Evolutionary conservation across 208 protist species (phyloP).

Genomic region (Acanthamoeba polyphaga): DNA sequence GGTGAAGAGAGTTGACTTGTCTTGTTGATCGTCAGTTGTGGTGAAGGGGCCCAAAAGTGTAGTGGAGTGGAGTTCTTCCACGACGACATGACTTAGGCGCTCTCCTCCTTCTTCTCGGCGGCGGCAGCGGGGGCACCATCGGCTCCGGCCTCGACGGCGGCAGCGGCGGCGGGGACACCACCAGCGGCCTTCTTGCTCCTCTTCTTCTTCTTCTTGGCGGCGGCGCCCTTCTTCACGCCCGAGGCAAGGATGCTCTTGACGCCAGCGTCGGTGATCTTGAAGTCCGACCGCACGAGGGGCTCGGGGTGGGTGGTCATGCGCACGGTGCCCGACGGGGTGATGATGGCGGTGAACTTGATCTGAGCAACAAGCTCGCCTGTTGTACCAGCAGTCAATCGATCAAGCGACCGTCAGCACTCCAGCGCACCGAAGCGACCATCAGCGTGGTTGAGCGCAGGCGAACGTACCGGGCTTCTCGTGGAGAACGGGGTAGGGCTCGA

Average conservation of each 20-base stretch:
- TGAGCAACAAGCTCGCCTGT: constrained; percentile 84
- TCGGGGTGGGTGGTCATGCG: constrained; percentile 71
- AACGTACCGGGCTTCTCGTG: constrained; percentile 93
- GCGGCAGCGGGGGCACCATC: constrained; percentile 13
- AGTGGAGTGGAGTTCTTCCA: too few species aligned
- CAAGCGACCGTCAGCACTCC: too few species aligned
- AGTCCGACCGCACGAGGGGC: constrained; percentile 79
- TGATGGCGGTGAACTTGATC: constrained; percentile 90
- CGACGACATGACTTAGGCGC: neutral
- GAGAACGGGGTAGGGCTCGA: constrained; percentile 98
- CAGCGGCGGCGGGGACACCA: neutral
- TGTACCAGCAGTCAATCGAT: neutral
- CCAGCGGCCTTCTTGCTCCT: constrained; percentile 68
- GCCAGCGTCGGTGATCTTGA: constrained; percentile 74
- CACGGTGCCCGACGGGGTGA: constrained; percentile 80
- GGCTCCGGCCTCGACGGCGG: neutral
- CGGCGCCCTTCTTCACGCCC: constrained; percentile 39
- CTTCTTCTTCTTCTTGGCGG: constrained; percentile 79
- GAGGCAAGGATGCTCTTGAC: constrained; percentile 63
- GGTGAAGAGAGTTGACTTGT: too few species aligned
- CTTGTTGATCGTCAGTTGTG: too few species aligned
- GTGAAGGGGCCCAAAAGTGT: too few species aligned
- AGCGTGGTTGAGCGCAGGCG: constrained; percentile 72
- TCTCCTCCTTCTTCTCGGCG: constrained; percentile 8
- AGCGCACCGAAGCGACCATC: neutral